These are phyloP conservation scores for Syncephalastrum sp. DNA, from an alignment of 371 early-diverging fungal genomes.

Conservation along the genomic window DNA sequence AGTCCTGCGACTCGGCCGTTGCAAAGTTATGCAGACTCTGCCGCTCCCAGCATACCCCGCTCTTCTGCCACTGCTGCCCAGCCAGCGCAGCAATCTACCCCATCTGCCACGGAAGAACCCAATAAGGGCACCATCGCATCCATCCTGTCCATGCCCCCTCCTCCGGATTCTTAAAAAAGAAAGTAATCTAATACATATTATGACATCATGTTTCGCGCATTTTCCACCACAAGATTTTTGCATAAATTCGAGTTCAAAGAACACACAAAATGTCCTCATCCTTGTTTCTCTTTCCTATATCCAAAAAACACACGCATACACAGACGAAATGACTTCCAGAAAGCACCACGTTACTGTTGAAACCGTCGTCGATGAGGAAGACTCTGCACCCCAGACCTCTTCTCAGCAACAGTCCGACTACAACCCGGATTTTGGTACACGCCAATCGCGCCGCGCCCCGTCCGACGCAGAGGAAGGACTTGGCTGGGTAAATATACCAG, in stretches of 20 bases:
- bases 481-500: constrained; percentile 5
- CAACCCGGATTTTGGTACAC: background rate
- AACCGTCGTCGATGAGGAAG: constrained; percentile 7
- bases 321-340: background rate
- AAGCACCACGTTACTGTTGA: constrained; percentile 9
- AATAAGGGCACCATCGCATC: no score
- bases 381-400: background rate
- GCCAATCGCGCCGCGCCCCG: background rate
- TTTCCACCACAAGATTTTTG: background rate
- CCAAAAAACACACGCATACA: background rate
- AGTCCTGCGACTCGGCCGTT: constrained; percentile 12
- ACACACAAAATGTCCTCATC: background rate
- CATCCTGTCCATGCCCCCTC: no score
- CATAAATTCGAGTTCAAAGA: constrained; percentile 2
- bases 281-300: background rate
- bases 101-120: no score
- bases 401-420: background rate
- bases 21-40: constrained; percentile 36
- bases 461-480: background rate
- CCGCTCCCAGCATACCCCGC: background rate
- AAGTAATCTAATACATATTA: no score
- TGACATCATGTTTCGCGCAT: no score
- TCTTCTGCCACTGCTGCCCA: no score
- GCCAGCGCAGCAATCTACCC: no score
- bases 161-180: no score